Evolutionary conservation across 805 yeast species (phyloP), one percentile per base, ranked within the genome.

Genomic region (Yarrowia sp.): DNA sequence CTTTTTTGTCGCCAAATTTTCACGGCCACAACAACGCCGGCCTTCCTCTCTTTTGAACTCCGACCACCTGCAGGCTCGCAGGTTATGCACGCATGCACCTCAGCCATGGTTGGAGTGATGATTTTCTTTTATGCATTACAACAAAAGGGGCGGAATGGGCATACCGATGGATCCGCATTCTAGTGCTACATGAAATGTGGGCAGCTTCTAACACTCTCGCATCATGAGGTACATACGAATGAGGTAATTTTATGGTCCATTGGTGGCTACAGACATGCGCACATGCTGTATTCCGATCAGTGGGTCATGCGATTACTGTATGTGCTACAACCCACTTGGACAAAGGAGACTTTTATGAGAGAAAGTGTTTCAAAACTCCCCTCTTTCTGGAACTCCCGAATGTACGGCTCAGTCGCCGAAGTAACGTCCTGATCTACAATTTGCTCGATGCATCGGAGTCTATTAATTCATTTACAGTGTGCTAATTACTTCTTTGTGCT

Each of bases 391-490:
- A 26, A 26, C 32, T 26, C 32, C 7, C 32, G 32, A 26, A 26
- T 26, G 50, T 5, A 48, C 53, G 53, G 53, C 53, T 48, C 53
- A 48, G 4, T 8, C 53, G 5, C 53, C 36, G 49, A 45, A 46
- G 35, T 8, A 46, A 32, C 40, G 40, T 32, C 40, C 8, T 36
- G 56, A 16, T 50, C 56, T n/a, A 50, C 41, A 35, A 35, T 50
- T 50, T 35, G 56, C 56, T 50, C 56, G 22, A 50, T 50, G 19
- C 55, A 49, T 5, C 36, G 19, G 55, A 49, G 55, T 49, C 32
- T 49, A 49, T 49, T 48, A 26, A 26, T 26, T 26, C 32, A 26
- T 26, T 26, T 26, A 19, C 19, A 26, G 32, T 1, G 32, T 26
- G 32, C 32, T 26, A 26, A 26, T 26, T 26, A 26, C 32, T 26